A percentile compares a stretch with the other conserved stretches of the same genome.
Evolutionary conservation across 2,329 filamentous ascomycete genomes (phyloP).

Genomic region (Simplicillium aogashimaense): DNA sequence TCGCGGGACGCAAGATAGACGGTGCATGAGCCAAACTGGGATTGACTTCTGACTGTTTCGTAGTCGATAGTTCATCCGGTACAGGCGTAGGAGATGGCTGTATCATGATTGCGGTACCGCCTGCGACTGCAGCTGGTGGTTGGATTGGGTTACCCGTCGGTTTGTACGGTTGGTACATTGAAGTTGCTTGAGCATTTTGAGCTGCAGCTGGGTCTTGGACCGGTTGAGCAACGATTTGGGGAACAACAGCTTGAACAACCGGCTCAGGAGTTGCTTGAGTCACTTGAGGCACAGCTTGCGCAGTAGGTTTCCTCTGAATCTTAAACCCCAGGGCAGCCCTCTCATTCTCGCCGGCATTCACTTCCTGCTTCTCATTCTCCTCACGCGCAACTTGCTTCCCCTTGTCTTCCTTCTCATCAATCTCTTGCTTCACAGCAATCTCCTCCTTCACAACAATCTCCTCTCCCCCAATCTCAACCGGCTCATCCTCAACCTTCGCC

Average conservation of each 20-base stretch:
- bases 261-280: too few relatives aligned
- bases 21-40: conserved; percentile 2
- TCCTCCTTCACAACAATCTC: conserved; percentile 24
- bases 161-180: not conserved
- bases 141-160: not conserved
- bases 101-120: too few relatives aligned
- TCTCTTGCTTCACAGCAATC: conserved; percentile 20
- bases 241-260: too few relatives aligned
- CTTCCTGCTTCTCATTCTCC: conserved; percentile 17
- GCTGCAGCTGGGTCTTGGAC: not conserved
- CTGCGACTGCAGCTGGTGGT: not conserved
- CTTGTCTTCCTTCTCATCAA: conserved; percentile 21
- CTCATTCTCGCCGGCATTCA: conserved; percentile 9
- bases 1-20: conserved; percentile 3
- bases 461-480: conserved; percentile 33
- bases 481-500: conserved; percentile 28
- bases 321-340: conserved; percentile 1
- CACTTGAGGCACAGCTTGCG: not conserved
- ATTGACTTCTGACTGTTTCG: not conserved
- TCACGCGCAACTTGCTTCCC: conserved; percentile 14
- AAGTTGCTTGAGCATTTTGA: not conserved
- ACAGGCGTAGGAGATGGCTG: too few relatives aligned
- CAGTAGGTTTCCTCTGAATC: conserved; percentile 2
- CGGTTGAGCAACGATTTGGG: too few relatives aligned
- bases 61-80: not conserved